These are phyloP conservation scores for Botrytis fragariae DNA, from an alignment of 2,329 filamentous ascomycete species.

Conservation along the genomic window DNA sequence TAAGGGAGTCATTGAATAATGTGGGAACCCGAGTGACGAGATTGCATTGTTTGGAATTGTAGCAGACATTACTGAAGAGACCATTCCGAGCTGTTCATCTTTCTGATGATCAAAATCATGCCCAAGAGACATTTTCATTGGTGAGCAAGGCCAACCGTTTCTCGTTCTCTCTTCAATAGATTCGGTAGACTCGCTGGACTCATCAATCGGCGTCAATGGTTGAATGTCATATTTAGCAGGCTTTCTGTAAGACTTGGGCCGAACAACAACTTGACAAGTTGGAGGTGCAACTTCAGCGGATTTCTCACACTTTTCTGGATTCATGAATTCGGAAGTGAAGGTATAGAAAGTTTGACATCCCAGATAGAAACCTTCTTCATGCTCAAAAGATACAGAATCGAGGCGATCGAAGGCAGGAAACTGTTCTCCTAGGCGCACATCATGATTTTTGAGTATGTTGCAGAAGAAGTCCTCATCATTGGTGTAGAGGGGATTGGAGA, in stretches of 20 bases:
- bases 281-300: neutral
- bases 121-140: neutral
- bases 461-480: slow-evolving; percentile 11
- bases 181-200: slow-evolving; percentile 3
- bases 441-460: neutral
- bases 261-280: neutral
- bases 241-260: slow-evolving; percentile 5
- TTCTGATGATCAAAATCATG: neutral
- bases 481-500: slow-evolving; percentile 16
- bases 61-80: neutral
- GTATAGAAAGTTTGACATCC: slow-evolving; percentile 9
- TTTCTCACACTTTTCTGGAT: neutral
- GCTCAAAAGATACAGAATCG: slow-evolving; percentile 1
- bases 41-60: neutral
- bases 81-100: neutral
- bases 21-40: neutral
- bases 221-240: slow-evolving; percentile 10
- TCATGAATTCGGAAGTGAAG: slow-evolving; percentile 4
- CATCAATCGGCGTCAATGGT: neutral
- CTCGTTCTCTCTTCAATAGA: neutral
- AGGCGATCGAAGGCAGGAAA: neutral
- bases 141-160: neutral
- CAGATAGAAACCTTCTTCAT: slow-evolving; percentile 4
- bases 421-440: neutral
- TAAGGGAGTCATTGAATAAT: neutral